Percentiles rank a stretch among this genome's conserved stretches.
These are phyloP conservation scores for Mrakia hoshinonis DNA, from an alignment of 768 basidiomycete species.

Conservation along the genomic window DNA sequence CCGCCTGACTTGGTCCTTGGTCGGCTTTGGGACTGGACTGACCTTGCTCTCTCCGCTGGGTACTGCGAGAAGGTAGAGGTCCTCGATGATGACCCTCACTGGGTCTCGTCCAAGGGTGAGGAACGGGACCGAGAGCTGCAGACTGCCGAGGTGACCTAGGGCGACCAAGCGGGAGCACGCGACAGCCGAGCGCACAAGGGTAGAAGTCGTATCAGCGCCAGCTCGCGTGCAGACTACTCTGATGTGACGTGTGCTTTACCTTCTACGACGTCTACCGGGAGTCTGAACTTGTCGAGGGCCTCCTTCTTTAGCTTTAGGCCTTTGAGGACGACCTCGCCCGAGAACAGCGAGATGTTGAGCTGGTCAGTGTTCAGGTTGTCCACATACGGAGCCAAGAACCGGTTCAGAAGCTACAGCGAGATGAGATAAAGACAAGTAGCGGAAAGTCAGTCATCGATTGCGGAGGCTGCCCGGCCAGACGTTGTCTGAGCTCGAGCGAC, in stretches of 20 bases:
- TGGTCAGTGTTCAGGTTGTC: slow-evolving; percentile 92
- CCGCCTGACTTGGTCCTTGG: neutral
- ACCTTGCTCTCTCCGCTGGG: slow-evolving; percentile 60
- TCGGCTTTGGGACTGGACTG: neutral
- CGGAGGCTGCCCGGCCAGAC: too few species aligned
- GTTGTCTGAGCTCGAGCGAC: neutral
- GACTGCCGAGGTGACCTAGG: slow-evolving; percentile 37
- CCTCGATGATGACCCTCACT: slow-evolving; percentile 81
- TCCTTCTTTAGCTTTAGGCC: slow-evolving; percentile 84
- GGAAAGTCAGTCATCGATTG: too few species aligned
- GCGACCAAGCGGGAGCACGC: neutral
- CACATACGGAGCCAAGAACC: slow-evolving; percentile 87
- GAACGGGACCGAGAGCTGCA: slow-evolving; percentile 39
- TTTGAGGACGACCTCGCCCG: slow-evolving; percentile 50
- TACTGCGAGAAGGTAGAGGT: slow-evolving; percentile 86
- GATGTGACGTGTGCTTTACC: too few species aligned
- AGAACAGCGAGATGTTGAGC: slow-evolving; percentile 84
- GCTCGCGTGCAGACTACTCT: too few species aligned
- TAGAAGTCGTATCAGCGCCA: too few species aligned
- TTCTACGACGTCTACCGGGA: slow-evolving; percentile 91
- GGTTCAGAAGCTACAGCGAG: slow-evolving; percentile 61
- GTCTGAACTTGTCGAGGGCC: slow-evolving; percentile 85
- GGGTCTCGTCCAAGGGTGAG: slow-evolving; percentile 48
- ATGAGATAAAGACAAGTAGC: neutral
- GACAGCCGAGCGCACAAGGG: too few species aligned